Percentiles rank a stretch among this genome's conserved stretches.
Conservation (phyloP, 225 moss, liverwort and hornwort genomes). For the Pleurozium schreberi region DNA sequence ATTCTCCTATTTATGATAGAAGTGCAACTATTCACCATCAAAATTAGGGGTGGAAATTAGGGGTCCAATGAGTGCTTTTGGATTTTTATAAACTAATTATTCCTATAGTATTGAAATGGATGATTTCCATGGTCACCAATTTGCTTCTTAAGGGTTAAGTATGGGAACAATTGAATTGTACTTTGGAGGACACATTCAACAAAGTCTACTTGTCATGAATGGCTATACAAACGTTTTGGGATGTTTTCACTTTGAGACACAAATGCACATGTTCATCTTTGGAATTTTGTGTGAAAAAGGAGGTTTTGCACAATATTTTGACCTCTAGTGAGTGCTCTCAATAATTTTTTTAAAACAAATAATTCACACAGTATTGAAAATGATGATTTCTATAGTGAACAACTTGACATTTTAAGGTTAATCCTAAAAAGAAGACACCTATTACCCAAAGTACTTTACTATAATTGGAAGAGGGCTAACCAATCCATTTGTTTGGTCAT, state of each 20-base stretch:
- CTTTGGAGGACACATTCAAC: no score
- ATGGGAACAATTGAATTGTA: not conserved
- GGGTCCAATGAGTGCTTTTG: no score
- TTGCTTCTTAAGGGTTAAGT: no score
- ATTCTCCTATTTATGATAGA: no score
- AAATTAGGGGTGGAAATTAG: no score
- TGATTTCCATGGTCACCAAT: no score
- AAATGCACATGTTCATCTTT: not conserved
- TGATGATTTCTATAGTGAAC: rapidly evolving
- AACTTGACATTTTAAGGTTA: rapidly evolving
- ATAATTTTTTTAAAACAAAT: not conserved
- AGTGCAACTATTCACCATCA: no score
- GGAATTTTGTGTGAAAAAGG: not conserved
- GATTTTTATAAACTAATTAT: no score
- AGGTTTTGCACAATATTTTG: not conserved
- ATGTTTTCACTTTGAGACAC: not conserved
- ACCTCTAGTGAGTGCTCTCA: not conserved
- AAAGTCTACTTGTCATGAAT: rapidly evolving
- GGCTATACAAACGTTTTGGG: rapidly evolving
- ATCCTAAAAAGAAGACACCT: not conserved
- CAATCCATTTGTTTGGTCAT: not conserved
- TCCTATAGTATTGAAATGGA: no score
- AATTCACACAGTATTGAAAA: rapidly evolving
- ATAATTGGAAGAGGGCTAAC: not conserved
- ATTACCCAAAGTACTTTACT: rapidly evolving